Base-by-base conservation (phyloP, 2,329 filamentous ascomycete genomes). In the Geosmithia morbida region DNA sequence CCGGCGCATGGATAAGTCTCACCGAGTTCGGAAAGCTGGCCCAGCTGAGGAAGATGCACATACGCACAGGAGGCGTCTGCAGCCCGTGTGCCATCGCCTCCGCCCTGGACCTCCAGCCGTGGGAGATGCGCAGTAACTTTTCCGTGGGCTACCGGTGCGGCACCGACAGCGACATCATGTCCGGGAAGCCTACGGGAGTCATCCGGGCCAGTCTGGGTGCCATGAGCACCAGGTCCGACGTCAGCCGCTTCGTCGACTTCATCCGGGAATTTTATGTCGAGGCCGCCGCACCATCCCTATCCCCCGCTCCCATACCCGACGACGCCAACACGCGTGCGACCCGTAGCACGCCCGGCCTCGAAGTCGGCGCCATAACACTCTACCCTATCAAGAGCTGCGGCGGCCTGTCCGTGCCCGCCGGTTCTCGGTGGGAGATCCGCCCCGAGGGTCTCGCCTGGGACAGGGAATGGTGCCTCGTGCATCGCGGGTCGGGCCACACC, bases 351-450 rank as follows among this genome's bases (percentile, higher is more conserved):
- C 10, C 11, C 10, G 43, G 39, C 14, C 33, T 45, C 4, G n/a
- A 50, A 48, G 70, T 87, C n/a, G 77, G 83, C 51, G 71, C 70
- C 47, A 73, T 89, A 16, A 79, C 72, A 1, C 76, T 97, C 1
- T 98, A 88, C 57, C 92, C 92, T 0, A 89, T 98, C 58, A 98
- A 98, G 63, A 95, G 88, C 59, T 97, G 92, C 56, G 85, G 81
- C 16, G 85, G 85, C 1, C 94, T 84, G 60, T 68, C 69, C 37
- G 71, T 97, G 29, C 83, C 87, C 1, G 51, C 65, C 1, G 73
- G 69, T 2, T 67, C 66, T 7, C 59, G 70, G 14, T 98, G 92
- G 92, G 79, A 85, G 55, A 73, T 97, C 18, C 78, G 76, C 48
- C 70, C 75, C 7, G 88, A 96, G 65, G 92, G 92, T 0, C 70